A percentile compares a stretch with the other conserved stretches of the same genome.
Evolutionary conservation across 139 green algal genomes (phyloP).

Genomic region (Tetraselmis striata): DNA sequence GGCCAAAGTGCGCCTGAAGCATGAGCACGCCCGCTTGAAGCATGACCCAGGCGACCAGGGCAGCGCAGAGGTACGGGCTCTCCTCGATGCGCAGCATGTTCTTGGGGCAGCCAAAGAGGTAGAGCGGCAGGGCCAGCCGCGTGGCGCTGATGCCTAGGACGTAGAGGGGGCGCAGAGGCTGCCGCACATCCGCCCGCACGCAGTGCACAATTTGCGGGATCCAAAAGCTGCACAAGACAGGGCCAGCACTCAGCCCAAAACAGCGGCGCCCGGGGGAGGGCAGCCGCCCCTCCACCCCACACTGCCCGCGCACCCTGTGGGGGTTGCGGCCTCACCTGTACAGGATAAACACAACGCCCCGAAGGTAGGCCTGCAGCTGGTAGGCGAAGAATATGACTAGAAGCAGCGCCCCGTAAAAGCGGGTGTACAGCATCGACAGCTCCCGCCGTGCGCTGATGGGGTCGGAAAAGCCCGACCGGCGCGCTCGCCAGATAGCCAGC

Average conservation of each 20-base stretch:
- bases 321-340: constrained; percentile 15
- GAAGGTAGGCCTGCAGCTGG: constrained; percentile 36
- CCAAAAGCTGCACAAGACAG: constrained; percentile 74
- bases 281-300: too few relatives aligned
- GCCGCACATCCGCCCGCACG: constrained; percentile 36
- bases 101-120: constrained; percentile 58
- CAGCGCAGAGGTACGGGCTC: constrained; percentile 27
- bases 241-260: too few relatives aligned
- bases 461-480: constrained; percentile 33
- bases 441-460: constrained; percentile 57
- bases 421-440: constrained; percentile 69
- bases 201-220: constrained; percentile 75
- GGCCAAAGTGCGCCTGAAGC: constrained; percentile 52
- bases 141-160: constrained; percentile 59
- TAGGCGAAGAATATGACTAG: constrained; percentile 49
- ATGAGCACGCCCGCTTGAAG: constrained; percentile 58
- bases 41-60: constrained; percentile 37
- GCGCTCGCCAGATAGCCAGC: constrained; percentile 69
- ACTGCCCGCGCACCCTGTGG: too few relatives aligned
- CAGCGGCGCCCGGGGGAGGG: too few relatives aligned
- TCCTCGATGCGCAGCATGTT: constrained; percentile 49
- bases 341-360: constrained; percentile 39
- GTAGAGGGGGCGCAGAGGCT: constrained; percentile 66
- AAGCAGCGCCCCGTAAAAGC: constrained; percentile 74
- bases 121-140: constrained; percentile 67